phyloP scores from a whole-genome alignment of 305 asterid species.

The Fraxinus ornus region DNA sequence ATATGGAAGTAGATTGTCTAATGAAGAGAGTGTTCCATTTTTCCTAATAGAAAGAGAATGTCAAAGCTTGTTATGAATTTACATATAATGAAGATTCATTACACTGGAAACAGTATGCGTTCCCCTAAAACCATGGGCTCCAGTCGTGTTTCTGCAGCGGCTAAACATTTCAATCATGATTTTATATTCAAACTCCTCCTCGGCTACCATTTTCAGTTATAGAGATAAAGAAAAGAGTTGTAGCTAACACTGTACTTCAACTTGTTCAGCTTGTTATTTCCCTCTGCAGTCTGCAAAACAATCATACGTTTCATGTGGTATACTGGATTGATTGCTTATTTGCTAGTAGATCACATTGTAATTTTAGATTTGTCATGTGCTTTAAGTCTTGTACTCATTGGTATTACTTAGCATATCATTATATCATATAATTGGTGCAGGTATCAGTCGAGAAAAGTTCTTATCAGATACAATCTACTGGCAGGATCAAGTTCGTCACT shows the following conservation, averaged over 20 bases:
- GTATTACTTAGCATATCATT: neutral
- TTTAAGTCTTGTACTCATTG: neutral
- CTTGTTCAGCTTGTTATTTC: neutral
- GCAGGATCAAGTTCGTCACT: constrained; percentile 84
- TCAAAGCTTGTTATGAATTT: neutral
- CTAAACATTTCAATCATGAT: neutral
- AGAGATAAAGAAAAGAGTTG: neutral
- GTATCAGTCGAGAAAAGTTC: constrained; percentile 55
- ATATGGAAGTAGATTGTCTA: neutral
- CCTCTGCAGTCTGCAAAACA: neutral
- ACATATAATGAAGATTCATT: neutral
- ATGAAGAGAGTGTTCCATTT: neutral
- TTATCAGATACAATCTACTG: constrained; percentile 71
- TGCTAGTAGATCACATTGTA: neutral
- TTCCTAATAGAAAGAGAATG: neutral
- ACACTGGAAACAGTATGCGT: neutral
- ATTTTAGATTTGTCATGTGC: neutral
- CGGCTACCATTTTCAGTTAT: neutral
- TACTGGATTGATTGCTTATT: neutral
- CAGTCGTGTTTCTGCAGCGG: neutral
- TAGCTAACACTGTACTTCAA: neutral
- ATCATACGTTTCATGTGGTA: neutral
- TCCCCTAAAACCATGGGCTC: neutral
- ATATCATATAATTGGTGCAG: constrained; percentile 37
- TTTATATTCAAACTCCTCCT: neutral